Conservation (phyloP, 2,329 filamentous ascomycete species). For the Pestalotiopsis sp. region DNA sequence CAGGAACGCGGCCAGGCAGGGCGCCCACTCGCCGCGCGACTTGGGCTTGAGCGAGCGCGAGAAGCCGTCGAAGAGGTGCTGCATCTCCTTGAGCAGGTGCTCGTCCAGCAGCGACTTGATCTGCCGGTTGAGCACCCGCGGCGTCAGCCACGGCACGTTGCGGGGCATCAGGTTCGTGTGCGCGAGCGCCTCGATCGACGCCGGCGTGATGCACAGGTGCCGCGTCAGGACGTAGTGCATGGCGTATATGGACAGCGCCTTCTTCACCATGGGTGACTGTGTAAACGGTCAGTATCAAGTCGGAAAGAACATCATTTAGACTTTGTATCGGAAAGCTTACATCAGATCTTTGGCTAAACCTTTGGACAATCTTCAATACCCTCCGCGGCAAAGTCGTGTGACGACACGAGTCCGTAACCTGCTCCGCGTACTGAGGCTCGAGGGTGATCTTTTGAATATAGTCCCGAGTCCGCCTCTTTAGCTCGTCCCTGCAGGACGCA, state of each 20-base stretch:
- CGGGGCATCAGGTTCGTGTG: constrained; percentile 43
- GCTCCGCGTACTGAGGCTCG: constrained; percentile 49
- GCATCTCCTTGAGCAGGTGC: constrained; percentile 51
- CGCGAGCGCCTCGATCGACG: constrained; percentile 41
- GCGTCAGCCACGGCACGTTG: constrained; percentile 46
- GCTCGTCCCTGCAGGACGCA: constrained; percentile 41
- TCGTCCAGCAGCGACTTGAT: constrained; percentile 59
- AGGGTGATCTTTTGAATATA: constrained; percentile 49
- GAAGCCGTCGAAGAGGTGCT: constrained; percentile 52
- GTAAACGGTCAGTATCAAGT: background rate
- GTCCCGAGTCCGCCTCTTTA: constrained; percentile 45
- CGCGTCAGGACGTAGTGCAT: constrained; percentile 59
- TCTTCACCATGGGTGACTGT: constrained; percentile 50
- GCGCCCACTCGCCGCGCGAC: constrained; percentile 53
- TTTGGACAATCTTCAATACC: constrained; percentile 48
- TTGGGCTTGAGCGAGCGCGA: constrained; percentile 55
- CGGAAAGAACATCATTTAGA: background rate
- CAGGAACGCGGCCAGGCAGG: constrained; percentile 56
- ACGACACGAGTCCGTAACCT: constrained; percentile 48
- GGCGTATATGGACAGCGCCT: constrained; percentile 54
- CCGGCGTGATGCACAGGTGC: constrained; percentile 51
- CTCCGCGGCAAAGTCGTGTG: constrained; percentile 46
- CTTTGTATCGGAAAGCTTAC: constrained; percentile 30
- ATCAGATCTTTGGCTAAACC: constrained; percentile 45
- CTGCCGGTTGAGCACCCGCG: constrained; percentile 56